phyloP scores from a whole-genome alignment of 1,284 basidiomycete species.

The Ganoderma leucocontextum region DNA sequence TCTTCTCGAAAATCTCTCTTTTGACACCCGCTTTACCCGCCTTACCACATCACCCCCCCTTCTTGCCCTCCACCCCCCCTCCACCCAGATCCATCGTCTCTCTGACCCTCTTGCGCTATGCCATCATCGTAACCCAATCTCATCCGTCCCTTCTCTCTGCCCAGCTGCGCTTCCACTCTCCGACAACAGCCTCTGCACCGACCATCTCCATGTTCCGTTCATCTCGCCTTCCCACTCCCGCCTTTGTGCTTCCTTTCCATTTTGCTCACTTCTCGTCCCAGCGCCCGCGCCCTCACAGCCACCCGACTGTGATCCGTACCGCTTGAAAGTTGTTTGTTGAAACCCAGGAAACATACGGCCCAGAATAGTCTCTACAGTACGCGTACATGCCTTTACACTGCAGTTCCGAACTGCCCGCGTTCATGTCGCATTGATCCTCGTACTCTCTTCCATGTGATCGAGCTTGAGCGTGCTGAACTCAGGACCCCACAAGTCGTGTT shows the following conservation, averaged over 20 bases:
- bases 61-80: background rate
- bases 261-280: background rate
- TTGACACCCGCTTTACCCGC: background rate
- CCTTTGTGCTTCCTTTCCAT: background rate
- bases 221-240: background rate
- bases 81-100: background rate
- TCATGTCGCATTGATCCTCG: background rate
- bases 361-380: background rate
- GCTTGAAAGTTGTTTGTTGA: background rate
- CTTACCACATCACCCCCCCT: constrained; percentile 14
- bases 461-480: constrained; percentile 6
- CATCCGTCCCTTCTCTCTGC: constrained; percentile 1
- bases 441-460: background rate
- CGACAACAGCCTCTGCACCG: background rate
- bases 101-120: background rate
- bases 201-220: background rate
- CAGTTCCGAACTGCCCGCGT: background rate
- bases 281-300: constrained; percentile 5
- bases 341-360: background rate
- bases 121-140: constrained; percentile 1
- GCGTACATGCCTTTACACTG: constrained; percentile 1
- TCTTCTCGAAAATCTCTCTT: background rate
- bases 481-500: background rate
- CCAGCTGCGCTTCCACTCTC: too few species aligned
- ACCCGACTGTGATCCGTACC: background rate